Evolutionary conservation across 148 eudicot species (phyloP).

Genomic region (Heliosperma pusillum): DNA sequence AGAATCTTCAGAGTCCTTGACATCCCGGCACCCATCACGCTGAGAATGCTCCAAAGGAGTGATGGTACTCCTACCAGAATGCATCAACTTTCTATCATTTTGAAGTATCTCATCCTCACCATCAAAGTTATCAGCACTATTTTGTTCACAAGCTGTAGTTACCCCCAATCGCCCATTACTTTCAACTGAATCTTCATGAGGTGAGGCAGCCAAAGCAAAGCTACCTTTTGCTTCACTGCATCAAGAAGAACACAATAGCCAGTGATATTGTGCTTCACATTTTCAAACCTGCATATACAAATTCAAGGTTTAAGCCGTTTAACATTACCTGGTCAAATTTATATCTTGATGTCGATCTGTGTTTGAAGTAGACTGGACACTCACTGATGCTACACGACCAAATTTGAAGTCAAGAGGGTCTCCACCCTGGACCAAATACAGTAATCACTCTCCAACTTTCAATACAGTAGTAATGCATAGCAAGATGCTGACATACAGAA

Average conservation of each 20-base stretch:
- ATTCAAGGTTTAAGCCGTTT: neutral
- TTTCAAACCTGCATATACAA: constrained; percentile 3
- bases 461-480: neutral
- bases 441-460: constrained; percentile 3
- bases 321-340: constrained; percentile 55
- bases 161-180: constrained; percentile 81
- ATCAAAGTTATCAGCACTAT: constrained; percentile 93
- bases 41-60: constrained; percentile 58
- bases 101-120: constrained; percentile 60
- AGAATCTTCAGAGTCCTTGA: constrained; percentile 58
- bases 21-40: constrained; percentile 45
- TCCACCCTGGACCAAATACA: constrained; percentile 64
- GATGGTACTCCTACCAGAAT: constrained; percentile 37
- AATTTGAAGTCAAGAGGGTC: constrained; percentile 83
- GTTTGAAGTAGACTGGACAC: constrained; percentile 82
- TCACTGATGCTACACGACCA: constrained; percentile 58
- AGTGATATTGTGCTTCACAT: constrained; percentile 8
- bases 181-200: constrained; percentile 90
- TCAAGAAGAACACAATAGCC: constrained; percentile 5
- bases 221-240: constrained; percentile 90
- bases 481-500: constrained; percentile 12
- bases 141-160: constrained; percentile 63
- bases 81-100: constrained; percentile 41
- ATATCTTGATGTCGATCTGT: constrained; percentile 62
- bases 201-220: constrained; percentile 75